Evolutionary conservation across 2,329 filamentous ascomycete species (phyloP), one percentile per base, ranked within the genome.

Genomic region (Ceratocystiopsis brevicomis): DNA sequence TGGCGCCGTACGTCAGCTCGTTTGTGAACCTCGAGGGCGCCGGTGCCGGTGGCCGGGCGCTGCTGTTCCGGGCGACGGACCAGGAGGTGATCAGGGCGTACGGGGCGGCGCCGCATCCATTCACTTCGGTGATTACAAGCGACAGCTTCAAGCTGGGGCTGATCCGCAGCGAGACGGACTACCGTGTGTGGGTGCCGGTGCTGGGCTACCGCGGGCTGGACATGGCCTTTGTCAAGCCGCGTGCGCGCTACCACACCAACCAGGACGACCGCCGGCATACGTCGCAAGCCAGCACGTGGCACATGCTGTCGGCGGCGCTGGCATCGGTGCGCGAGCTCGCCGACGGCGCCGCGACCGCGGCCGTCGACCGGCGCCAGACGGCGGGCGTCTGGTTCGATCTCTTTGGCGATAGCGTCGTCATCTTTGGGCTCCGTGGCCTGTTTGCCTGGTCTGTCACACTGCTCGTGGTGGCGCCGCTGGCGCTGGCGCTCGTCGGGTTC

Each of bases 21-120:
- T 96, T 98, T 56, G 65, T 96, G 50, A 98, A 98, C 52, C 73
- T 98, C 15, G 90, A 98, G 60, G 90, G 90, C 13, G 88, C 88
- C 37, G 90, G 88, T 41, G 88, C 88, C 13, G 90, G 90, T 12
- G 87, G 88, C 1, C 73, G 85, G 46, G 87, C 88, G 4, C 80
- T 81, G 12, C 65, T 96, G 3, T 96, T 98, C 62, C 75, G 90
- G 46, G 80, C 79, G 42, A 88, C 87, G 0, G 90, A 96, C 58
- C 73, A 79, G 3, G 81, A 95, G 59, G 78, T 93, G 19, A 88
- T 86, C 1, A 71, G 71, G 47, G 81, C 81, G 32, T 96, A 95
- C 58, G 68, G 70, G 44, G 71, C 71, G 25, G 72, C 73, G 21
- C 69, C 71, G 18, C 68, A 87, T 58, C 88, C 90, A 0, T 93